Percentiles rank a stretch among this genome's conserved stretches.
These are phyloP conservation scores for Pseudevernia furfuracea DNA, from an alignment of 495 filamentous ascomycete genomes.

Conservation along the genomic window DNA sequence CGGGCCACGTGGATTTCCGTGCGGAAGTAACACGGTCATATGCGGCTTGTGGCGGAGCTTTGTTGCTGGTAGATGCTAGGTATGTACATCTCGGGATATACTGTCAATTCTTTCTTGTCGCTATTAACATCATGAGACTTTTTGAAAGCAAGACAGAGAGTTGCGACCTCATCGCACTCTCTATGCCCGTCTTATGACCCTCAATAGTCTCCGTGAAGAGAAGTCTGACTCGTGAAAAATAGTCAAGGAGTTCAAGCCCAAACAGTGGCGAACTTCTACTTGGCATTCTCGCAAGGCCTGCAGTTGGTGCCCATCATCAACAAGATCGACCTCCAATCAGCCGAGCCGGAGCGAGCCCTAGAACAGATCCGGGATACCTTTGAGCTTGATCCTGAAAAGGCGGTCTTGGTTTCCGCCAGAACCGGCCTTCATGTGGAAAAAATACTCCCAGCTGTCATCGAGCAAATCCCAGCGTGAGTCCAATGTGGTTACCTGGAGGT, in stretches of 20 bases:
- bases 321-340: conserved; percentile 86
- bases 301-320: conserved; percentile 87
- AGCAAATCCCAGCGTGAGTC: conserved; percentile 65
- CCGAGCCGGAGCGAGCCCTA: conserved; percentile 75
- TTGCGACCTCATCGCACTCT: background rate
- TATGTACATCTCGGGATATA: background rate
- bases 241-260: conserved; percentile 86
- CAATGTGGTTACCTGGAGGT: background rate
- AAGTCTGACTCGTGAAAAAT: background rate
- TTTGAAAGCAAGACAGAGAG: background rate
- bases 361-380: conserved; percentile 79
- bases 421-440: conserved; percentile 78
- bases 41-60: conserved; percentile 86
- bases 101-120: background rate
- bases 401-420: conserved; percentile 86
- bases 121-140: conserved; percentile 34
- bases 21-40: conserved; percentile 93
- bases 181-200: background rate
- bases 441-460: conserved; percentile 75
- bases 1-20: conserved; percentile 95
- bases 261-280: conserved; percentile 95
- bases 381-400: conserved; percentile 73
- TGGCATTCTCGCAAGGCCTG: conserved; percentile 87
- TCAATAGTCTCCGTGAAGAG: background rate
- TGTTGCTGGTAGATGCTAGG: conserved; percentile 80